phyloP scores from a whole-genome alignment of 345 rosid species.

The Clausena lansium region DNA sequence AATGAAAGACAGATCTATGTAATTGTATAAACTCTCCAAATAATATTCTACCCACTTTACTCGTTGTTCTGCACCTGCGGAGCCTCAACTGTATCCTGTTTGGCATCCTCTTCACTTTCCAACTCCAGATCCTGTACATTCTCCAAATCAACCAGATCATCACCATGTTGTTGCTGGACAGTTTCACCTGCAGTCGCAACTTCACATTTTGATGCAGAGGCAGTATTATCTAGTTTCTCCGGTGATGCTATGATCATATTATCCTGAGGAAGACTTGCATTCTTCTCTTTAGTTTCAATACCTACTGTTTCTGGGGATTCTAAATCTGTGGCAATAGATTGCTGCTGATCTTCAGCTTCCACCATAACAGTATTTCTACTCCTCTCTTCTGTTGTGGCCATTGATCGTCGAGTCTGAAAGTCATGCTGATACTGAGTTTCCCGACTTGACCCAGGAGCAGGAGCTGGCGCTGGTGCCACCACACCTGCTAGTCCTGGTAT shows the following conservation, averaged over 20 bases:
- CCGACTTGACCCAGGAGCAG: background rate
- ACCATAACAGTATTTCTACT: background rate
- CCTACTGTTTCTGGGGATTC: background rate
- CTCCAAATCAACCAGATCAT: background rate
- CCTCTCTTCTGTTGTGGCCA: background rate
- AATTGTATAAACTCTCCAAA: background rate
- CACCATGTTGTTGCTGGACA: background rate
- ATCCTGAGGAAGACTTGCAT: background rate
- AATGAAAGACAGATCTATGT: background rate
- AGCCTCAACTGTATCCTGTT: background rate
- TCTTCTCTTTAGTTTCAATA: background rate
- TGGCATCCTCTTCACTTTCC: background rate
- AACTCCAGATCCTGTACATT: background rate
- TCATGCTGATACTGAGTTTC: background rate
- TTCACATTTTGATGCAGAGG: background rate
- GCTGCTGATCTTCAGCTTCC: slow-evolving; percentile 6
- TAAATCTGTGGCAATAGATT: background rate
- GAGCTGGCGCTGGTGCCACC: background rate
- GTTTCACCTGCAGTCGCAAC: background rate
- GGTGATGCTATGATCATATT: background rate
- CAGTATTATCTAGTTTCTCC: slow-evolving; percentile 9
- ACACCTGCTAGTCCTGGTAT: slow-evolving; percentile 14
- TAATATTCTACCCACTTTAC: background rate
- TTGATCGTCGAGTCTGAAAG: slow-evolving; percentile 4
- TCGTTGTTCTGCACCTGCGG: background rate